Conservation (phyloP, 2,329 filamentous ascomycete species). For the Sporothrix curviconia region DNA sequence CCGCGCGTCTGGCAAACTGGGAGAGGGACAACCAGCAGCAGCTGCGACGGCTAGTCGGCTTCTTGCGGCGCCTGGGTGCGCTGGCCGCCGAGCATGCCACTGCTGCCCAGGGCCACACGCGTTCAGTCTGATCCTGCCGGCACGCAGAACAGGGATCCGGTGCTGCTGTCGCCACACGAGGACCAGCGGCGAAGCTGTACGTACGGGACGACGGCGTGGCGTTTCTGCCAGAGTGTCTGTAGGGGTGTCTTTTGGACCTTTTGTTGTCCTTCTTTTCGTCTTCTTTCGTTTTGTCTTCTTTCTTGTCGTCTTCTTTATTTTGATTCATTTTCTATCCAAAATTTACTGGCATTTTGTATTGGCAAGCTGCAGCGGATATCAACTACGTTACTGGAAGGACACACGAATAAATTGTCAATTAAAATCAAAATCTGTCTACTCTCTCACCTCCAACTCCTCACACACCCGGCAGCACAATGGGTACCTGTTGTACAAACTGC, state of each 20-base stretch:
- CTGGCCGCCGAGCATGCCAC: not conserved
- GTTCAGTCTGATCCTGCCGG: not conserved
- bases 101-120: not conserved
- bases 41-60: not conserved
- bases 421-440: too few relatives aligned
- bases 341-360: too few relatives aligned
- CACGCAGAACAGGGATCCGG: not conserved
- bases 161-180: not conserved
- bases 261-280: too few relatives aligned
- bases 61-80: not conserved
- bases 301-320: too few relatives aligned
- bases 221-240: not conserved
- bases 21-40: not conserved
- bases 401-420: too few relatives aligned
- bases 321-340: too few relatives aligned
- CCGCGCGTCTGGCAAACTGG: not conserved
- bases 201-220: not conserved
- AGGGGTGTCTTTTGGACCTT: not conserved
- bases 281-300: too few relatives aligned
- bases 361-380: too few relatives aligned
- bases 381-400: too few relatives aligned
- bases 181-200: not conserved
- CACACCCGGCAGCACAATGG: not conserved
- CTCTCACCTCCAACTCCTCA: too few relatives aligned
- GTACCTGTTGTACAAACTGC: slow-evolving; percentile 11